These are phyloP conservation scores for Irpex sp. DNA, from an alignment of 1,284 basidiomycete species.

Conservation along the genomic window DNA sequence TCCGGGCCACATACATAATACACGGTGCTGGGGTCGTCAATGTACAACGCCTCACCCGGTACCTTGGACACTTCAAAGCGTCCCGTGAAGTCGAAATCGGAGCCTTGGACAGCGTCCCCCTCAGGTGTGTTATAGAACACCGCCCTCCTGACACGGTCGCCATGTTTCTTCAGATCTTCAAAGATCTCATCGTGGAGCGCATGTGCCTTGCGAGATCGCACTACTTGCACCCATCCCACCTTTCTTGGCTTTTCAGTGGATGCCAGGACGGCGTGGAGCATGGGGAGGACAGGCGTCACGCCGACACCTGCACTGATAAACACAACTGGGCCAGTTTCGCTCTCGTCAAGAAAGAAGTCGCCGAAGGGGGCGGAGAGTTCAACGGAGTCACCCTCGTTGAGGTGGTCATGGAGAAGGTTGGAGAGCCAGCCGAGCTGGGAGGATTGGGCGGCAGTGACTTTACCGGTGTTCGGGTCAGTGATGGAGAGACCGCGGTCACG, in stretches of 20 bases:
- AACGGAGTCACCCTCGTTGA: conserved; percentile 20
- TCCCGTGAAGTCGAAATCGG: conserved; percentile 18
- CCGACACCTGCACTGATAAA: conserved; percentile 26
- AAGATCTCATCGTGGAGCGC: conserved; percentile 19
- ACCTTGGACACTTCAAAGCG: conserved; percentile 17
- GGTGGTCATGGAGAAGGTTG: conserved; percentile 21
- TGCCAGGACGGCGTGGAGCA: conserved; percentile 22
- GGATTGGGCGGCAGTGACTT: conserved; percentile 12
- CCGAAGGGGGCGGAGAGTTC: conserved; percentile 23
- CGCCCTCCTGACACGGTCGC: conserved; percentile 9
- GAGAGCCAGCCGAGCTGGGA: conserved; percentile 23
- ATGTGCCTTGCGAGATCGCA: conserved; percentile 17
- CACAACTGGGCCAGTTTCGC: conserved; percentile 14
- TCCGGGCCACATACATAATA: conserved; percentile 26
- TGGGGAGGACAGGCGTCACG: conserved; percentile 22
- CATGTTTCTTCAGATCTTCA: conserved; percentile 5
- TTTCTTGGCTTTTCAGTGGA: conserved; percentile 4
- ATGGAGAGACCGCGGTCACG: conserved; percentile 17
- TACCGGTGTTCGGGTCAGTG: conserved; percentile 3
- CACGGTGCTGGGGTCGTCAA: conserved; percentile 17
- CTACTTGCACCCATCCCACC: conserved; percentile 22
- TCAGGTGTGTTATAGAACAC: conserved; percentile 19
- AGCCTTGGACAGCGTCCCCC: conserved; percentile 13
- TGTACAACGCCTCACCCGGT: conserved; percentile 9
- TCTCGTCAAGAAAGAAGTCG: conserved; percentile 25